These are phyloP conservation scores for Phialophora chinensis DNA, from an alignment of 2,329 filamentous ascomycete species.

Conservation along the genomic window DNA sequence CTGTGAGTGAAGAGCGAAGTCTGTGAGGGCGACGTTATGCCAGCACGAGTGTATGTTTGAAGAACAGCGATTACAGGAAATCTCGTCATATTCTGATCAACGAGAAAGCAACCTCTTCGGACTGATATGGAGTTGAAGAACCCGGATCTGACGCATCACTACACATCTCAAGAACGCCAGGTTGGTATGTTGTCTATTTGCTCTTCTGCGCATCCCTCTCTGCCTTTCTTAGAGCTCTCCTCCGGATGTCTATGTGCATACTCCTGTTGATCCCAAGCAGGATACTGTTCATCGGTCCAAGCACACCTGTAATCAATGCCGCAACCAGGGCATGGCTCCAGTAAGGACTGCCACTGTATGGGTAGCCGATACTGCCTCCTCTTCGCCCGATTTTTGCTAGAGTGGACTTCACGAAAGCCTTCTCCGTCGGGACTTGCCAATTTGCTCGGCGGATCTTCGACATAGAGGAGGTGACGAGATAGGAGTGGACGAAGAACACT, in stretches of 20 bases:
- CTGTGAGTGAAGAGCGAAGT: not conserved
- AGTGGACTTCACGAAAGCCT: conserved; percentile 78
- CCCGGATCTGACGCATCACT: not conserved
- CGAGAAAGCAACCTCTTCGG: not conserved
- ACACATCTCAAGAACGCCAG: not conserved
- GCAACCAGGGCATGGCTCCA: conserved; percentile 92
- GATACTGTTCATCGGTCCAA: conserved; percentile 63
- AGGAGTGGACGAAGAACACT: conserved; percentile 89
- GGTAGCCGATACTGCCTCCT: conserved; percentile 77
- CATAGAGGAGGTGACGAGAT: conserved; percentile 96
- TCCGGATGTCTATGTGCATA: conserved; percentile 85
- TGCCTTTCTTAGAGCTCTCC: conserved; percentile 80
- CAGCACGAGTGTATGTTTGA: not conserved
- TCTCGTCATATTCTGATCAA: not conserved
- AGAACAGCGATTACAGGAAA: not conserved
- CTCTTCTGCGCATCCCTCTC: conserved; percentile 51
- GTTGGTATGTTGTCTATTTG: conserved; percentile 29
- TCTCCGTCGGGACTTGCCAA: conserved; percentile 78
- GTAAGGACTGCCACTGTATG: conserved; percentile 87
- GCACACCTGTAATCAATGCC: conserved; percentile 70
- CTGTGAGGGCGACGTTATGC: not conserved
- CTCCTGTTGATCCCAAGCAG: conserved; percentile 66
- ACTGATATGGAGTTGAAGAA: not conserved
- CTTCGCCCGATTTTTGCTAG: conserved; percentile 79
- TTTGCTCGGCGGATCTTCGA: conserved; percentile 87